Conservation (phyloP, 192 early-diverging fungal genomes). For the Backusella sp. region DNA sequence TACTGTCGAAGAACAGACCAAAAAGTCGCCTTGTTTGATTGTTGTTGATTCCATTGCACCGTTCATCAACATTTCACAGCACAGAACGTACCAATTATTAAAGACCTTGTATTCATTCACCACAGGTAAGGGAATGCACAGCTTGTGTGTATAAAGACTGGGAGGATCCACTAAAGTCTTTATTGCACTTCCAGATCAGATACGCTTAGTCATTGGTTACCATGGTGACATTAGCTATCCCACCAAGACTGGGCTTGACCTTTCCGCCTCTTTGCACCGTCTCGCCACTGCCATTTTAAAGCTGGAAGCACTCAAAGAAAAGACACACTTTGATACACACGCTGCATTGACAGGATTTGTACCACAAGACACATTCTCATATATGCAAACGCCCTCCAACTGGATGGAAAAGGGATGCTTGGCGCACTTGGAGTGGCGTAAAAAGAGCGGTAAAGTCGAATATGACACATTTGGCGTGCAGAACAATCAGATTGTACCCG, state of each 20-base stretch:
- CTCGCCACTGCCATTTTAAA: constrained; percentile 20
- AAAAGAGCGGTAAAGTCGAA: constrained; percentile 46
- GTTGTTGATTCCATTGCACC: constrained; percentile 33
- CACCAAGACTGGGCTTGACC: background rate
- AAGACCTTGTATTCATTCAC: constrained; percentile 22
- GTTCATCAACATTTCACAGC: constrained; percentile 16
- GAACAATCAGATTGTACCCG: background rate
- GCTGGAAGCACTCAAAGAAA: constrained; percentile 18
- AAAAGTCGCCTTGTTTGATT: constrained; percentile 12
- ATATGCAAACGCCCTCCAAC: constrained; percentile 24
- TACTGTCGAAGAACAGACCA: background rate
- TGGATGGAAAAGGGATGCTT: constrained; percentile 26
- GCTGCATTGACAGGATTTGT: constrained; percentile 26
- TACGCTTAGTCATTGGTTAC: constrained; percentile 32
- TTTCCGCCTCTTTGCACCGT: constrained; percentile 18
- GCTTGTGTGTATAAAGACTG: background rate
- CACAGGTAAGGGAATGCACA: constrained; percentile 16
- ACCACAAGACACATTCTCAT: constrained; percentile 35
- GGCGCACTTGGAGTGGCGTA: constrained; percentile 41
- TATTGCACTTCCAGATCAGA: constrained; percentile 15
- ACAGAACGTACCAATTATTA: constrained; percentile 27
- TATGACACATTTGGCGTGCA: constrained; percentile 33
- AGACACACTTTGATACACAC: constrained; percentile 10
- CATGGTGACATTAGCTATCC: constrained; percentile 31
- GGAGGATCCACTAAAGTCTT: background rate